phyloP scores from a whole-genome alignment of 2,329 filamentous ascomycete genomes.

The Botrytis elliptica region DNA sequence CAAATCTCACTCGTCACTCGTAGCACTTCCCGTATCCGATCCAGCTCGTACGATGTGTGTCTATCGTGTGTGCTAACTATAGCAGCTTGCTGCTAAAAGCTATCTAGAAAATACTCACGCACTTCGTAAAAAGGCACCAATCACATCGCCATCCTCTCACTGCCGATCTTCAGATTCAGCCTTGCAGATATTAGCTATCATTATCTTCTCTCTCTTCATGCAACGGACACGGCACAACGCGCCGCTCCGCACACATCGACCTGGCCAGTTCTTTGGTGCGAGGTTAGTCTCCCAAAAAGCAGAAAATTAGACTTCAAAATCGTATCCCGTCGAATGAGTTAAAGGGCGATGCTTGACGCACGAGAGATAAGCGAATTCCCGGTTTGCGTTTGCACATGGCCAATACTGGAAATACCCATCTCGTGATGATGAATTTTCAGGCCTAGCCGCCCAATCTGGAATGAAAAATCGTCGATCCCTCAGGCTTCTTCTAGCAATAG shows the following conservation, averaged over 20 bases:
- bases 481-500: background rate
- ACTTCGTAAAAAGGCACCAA: background rate
- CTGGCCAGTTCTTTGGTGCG: background rate
- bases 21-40: background rate
- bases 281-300: background rate
- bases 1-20: background rate
- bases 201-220: background rate
- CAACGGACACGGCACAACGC: background rate
- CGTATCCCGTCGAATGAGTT: background rate
- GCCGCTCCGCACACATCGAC: background rate
- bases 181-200: conserved; percentile 1
- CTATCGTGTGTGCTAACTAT: background rate
- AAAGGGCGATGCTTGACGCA: background rate
- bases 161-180: background rate
- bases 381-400: background rate
- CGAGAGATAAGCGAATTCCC: background rate
- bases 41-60: background rate
- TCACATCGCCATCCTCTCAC: background rate
- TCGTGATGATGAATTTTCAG: background rate
- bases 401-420: background rate
- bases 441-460: too few species aligned
- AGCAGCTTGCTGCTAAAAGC: background rate
- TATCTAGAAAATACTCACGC: too few species aligned
- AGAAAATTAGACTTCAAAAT: background rate
- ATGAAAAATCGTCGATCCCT: background rate